phyloP scores from a whole-genome alignment of 441 rosid genomes.

The Populus tomentosa region DNA sequence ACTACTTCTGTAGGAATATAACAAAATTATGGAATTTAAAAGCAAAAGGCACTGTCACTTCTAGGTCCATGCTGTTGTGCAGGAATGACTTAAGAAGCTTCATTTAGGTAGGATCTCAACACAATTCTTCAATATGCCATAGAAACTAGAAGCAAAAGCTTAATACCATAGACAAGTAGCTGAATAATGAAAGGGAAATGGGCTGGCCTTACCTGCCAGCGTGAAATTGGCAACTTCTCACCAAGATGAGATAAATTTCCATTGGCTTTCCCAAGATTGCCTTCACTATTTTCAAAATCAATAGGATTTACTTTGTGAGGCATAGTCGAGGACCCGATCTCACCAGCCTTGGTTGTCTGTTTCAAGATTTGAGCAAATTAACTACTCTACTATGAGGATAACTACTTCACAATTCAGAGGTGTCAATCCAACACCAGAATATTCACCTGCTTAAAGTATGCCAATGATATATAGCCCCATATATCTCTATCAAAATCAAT shows the following conservation, averaged over 20 bases:
- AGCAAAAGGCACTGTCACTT: not conserved
- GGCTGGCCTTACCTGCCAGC: conserved; percentile 69
- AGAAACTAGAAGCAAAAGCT: not conserved
- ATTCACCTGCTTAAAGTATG: conserved; percentile 85
- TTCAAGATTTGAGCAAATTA: conserved; percentile 10
- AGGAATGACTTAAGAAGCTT: not conserved
- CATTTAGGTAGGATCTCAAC: not conserved
- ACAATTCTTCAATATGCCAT: not conserved
- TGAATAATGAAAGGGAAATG: not conserved
- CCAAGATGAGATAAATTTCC: conserved; percentile 64
- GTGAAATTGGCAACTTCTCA: conserved; percentile 79
- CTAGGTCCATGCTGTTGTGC: not conserved
- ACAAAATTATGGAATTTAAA: not conserved
- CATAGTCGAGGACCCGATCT: conserved; percentile 96
- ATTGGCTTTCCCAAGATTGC: conserved; percentile 93
- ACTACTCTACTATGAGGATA: not conserved
- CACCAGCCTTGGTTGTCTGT: conserved; percentile 95
- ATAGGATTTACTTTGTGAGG: conserved; percentile 98
- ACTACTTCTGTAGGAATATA: not conserved
- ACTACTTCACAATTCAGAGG: not conserved
- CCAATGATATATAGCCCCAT: too few relatives aligned
- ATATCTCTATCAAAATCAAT: too few relatives aligned
- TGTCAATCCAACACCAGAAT: conserved; percentile 10
- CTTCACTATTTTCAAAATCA: conserved; percentile 93
- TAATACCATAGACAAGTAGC: not conserved